Conservation (phyloP, 2,329 filamentous ascomycete genomes). For the Verticillium isaacii region DNA sequence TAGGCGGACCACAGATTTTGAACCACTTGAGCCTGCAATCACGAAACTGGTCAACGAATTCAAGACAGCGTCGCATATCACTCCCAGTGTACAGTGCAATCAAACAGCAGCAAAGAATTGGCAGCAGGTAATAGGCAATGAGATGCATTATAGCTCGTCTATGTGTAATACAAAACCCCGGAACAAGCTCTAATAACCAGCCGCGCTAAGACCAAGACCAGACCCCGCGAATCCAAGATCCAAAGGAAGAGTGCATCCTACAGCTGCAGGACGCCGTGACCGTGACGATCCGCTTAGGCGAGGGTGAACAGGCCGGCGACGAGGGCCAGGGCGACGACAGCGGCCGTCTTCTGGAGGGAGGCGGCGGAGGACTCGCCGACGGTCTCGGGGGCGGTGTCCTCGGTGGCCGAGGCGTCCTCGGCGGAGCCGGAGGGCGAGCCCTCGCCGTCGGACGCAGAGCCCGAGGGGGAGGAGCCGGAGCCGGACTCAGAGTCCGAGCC, state of each 20-base stretch:
- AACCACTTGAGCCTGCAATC: too few relatives aligned
- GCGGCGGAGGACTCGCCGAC: conserved; percentile 6
- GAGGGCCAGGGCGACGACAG: conserved; percentile 12
- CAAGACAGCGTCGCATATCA: too few relatives aligned
- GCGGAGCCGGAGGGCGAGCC: not conserved
- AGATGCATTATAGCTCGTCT: not conserved
- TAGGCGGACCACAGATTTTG: too few relatives aligned
- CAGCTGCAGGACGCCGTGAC: not conserved
- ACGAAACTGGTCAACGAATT: too few relatives aligned
- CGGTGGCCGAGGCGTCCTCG: not conserved
- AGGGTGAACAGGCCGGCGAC: conserved; percentile 12
- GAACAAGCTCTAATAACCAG: not conserved
- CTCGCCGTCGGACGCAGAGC: not conserved
- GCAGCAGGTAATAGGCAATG: not conserved
- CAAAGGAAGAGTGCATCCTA: not conserved
- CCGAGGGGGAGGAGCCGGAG: conserved; percentile 2
- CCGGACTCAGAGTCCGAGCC: conserved; percentile 12
- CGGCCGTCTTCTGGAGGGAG: conserved; percentile 1
- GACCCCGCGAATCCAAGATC: not conserved
- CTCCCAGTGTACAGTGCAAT: too few relatives aligned
- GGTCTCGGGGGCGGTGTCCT: conserved; percentile 4
- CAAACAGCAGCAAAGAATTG: not conserved
- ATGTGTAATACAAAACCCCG: not conserved
- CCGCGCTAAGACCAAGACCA: not conserved
- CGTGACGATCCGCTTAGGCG: conserved; percentile 6